Conservation (phyloP, 2,329 filamentous ascomycete genomes). For the Hymenoscyphus salicellus region DNA sequence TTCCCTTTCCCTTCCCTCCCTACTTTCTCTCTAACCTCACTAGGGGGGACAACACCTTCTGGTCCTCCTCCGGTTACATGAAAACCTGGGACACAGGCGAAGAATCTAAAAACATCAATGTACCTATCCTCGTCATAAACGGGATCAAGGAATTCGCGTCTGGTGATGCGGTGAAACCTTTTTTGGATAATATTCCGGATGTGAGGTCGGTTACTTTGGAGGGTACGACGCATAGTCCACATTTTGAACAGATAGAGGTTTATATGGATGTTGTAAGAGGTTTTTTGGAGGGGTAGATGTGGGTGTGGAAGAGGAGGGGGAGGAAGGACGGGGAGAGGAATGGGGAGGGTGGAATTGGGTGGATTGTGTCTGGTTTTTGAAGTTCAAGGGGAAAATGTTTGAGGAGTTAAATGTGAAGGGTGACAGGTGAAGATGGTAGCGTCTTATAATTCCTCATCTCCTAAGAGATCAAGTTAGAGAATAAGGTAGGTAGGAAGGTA, state of each 20-base stretch:
- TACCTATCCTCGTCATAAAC: slow-evolving; percentile 43
- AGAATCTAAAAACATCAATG: slow-evolving; percentile 38
- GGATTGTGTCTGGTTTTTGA: too few relatives aligned
- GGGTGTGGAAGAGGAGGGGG: too few relatives aligned
- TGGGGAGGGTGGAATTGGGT: too few relatives aligned
- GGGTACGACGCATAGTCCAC: not conserved
- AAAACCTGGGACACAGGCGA: slow-evolving; percentile 40
- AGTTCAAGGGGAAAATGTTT: too few relatives aligned
- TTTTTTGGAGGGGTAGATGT: slow-evolving; percentile 4
- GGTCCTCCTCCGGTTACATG: slow-evolving; percentile 37
- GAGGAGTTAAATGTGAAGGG: too few relatives aligned
- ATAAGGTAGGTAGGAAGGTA: too few relatives aligned
- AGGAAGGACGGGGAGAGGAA: too few relatives aligned
- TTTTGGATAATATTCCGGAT: slow-evolving; percentile 38
- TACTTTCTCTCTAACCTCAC: slow-evolving; percentile 33
- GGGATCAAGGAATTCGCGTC: slow-evolving; percentile 39
- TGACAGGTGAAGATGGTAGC: too few relatives aligned
- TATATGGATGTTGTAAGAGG: slow-evolving; percentile 11
- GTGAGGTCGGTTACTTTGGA: slow-evolving; percentile 41
- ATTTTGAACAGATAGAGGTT: slow-evolving; percentile 12
- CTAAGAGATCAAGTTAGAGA: too few relatives aligned
- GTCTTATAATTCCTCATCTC: too few relatives aligned
- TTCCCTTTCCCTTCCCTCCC: not conserved
- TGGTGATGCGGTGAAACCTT: slow-evolving; percentile 37
- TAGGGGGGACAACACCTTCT: slow-evolving; percentile 39